These are phyloP conservation scores for Paracamarosporium sp. DNA, from an alignment of 2,329 filamentous ascomycete species.

Conservation along the genomic window DNA sequence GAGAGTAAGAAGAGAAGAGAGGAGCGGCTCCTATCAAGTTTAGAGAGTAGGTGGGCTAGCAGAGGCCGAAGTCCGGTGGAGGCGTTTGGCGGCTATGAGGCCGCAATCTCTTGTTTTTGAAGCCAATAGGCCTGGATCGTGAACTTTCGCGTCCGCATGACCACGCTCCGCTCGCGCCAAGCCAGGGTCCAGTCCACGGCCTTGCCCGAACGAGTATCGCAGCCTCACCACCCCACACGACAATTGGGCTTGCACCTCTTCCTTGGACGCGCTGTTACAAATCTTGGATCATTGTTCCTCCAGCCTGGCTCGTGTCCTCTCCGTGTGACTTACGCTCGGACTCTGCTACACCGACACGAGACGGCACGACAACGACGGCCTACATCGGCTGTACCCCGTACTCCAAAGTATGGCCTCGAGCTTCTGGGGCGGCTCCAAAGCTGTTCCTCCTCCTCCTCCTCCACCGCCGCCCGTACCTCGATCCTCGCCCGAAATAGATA, in stretches of 20 bases:
- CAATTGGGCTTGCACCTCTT: slow-evolving; percentile 26
- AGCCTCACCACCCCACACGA: slow-evolving; percentile 15
- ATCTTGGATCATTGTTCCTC: neutral
- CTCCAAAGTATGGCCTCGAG: slow-evolving; percentile 1
- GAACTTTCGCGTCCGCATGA: slow-evolving; percentile 34
- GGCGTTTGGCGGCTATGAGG: neutral
- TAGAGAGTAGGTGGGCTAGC: neutral
- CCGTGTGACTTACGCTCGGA: slow-evolving; percentile 11
- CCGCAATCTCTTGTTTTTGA: slow-evolving; percentile 16
- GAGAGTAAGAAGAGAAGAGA: neutral
- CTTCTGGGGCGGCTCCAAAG: slow-evolving; percentile 19
- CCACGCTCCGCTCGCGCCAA: slow-evolving; percentile 4
- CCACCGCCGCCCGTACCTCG: slow-evolving; percentile 61
- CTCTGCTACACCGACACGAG: neutral
- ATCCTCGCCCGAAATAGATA: slow-evolving; percentile 54
- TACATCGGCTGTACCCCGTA: neutral
- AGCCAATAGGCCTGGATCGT: slow-evolving; percentile 38
- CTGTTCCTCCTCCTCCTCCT: slow-evolving; percentile 62
- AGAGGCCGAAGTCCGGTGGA: slow-evolving; percentile 1
- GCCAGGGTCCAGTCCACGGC: slow-evolving; percentile 27
- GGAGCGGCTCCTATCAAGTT: neutral
- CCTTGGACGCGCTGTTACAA: slow-evolving; percentile 1
- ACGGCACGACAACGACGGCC: neutral
- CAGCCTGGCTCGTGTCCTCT: slow-evolving; percentile 3
- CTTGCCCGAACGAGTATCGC: slow-evolving; percentile 24